Evolutionary conservation across 805 yeast genomes (phyloP).

Genomic region (Nakazawaea molendinolei): DNA sequence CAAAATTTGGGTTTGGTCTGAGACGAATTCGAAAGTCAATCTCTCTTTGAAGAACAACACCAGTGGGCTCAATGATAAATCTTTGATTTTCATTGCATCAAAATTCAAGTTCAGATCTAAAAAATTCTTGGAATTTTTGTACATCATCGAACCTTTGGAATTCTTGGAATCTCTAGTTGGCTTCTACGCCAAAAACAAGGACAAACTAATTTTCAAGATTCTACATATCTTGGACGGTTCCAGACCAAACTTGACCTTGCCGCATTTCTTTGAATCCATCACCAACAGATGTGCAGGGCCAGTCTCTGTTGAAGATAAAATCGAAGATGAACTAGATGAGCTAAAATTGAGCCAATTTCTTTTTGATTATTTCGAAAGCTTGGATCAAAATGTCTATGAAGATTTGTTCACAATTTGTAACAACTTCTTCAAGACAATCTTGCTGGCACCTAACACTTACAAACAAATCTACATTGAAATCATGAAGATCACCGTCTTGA

Average conservation of each 20-base stretch:
- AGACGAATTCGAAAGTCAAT: conserved; percentile 26
- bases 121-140: conserved; percentile 55
- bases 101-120: conserved; percentile 66
- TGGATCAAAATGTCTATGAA: conserved; percentile 72
- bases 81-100: conserved; percentile 42
- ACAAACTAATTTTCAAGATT: conserved; percentile 43
- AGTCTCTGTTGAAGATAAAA: conserved; percentile 32
- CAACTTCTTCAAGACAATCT: conserved; percentile 53
- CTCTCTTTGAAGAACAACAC: conserved; percentile 9
- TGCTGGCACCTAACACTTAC: conserved; percentile 39
- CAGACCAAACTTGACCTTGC: conserved; percentile 66
- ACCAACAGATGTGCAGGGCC: conserved; percentile 34
- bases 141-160: conserved; percentile 65
- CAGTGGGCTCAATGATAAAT: conserved; percentile 22
- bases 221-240: conserved; percentile 83
- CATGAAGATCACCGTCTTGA: conserved; percentile 42
- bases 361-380: conserved; percentile 50
- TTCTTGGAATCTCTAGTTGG: conserved; percentile 53
- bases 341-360: conserved; percentile 44
- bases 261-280: conserved; percentile 55
- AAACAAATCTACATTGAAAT: conserved; percentile 44
- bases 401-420: conserved; percentile 66
- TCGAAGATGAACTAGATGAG: conserved; percentile 45
- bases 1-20: conserved; percentile 69
- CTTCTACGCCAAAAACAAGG: conserved; percentile 13